Percentiles rank a stretch among this genome's conserved stretches.
These are phyloP conservation scores for Adansonia madagascariensis DNA, from an alignment of 441 rosid species.

Conservation along the genomic window DNA sequence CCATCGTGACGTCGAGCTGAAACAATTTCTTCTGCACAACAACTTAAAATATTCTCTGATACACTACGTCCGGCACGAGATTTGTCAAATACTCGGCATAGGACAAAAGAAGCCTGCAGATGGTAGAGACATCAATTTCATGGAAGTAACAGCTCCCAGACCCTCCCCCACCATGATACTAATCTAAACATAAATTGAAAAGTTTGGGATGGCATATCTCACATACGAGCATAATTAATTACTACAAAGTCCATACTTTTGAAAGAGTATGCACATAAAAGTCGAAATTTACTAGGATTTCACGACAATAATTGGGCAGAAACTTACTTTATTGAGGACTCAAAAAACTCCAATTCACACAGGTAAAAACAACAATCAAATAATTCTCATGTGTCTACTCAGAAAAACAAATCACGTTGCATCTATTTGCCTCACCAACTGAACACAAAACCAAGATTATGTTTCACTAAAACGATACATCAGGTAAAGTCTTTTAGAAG, in stretches of 20 bases:
- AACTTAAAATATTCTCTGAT: conserved; percentile 40
- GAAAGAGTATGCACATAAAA: neutral
- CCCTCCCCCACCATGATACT: neutral
- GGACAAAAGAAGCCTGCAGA: conserved; percentile 57
- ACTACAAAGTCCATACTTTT: neutral
- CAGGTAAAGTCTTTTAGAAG: neutral
- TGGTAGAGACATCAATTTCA: conserved; percentile 4
- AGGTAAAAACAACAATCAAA: neutral
- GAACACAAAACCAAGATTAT: neutral
- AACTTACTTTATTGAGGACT: neutral
- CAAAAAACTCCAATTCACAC: neutral
- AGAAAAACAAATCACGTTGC: neutral
- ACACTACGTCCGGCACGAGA: conserved; percentile 34
- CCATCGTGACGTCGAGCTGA: conserved; percentile 44
- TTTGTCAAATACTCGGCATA: conserved; percentile 53
- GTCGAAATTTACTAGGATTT: neutral
- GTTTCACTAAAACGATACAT: neutral
- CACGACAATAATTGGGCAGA: neutral
- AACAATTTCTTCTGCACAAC: conserved; percentile 46
- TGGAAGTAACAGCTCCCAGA: neutral
- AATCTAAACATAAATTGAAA: conserved; percentile 11
- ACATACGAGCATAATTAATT: neutral
- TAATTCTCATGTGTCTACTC: neutral
- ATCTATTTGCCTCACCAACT: neutral
- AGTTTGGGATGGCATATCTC: neutral